These are phyloP conservation scores for Cystobasidium slooffiae DNA, from an alignment of 1,284 basidiomycete species.

Conservation along the genomic window DNA sequence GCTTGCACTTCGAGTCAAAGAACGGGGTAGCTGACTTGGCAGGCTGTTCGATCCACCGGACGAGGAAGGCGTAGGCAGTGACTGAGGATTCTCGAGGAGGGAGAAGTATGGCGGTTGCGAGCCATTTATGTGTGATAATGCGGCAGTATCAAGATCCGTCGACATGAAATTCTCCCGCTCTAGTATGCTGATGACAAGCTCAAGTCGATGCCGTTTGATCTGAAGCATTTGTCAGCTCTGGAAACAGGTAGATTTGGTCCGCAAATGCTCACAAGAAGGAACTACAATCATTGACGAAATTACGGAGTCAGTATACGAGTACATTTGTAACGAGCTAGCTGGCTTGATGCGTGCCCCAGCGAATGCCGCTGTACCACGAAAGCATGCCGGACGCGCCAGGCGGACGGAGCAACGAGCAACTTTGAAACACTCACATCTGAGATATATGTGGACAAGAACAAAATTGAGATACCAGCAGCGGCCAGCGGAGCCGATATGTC, in stretches of 20 bases:
- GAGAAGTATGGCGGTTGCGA: constrained; percentile 13
- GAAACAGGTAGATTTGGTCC: neutral
- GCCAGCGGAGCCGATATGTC: constrained; percentile 50
- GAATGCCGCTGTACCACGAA: no score
- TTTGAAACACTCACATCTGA: constrained; percentile 10
- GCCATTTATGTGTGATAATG: neutral
- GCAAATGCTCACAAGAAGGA: constrained; percentile 16
- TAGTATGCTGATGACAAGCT: constrained; percentile 45
- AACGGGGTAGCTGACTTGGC: constrained; percentile 16
- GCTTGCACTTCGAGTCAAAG: constrained; percentile 17
- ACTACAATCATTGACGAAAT: neutral
- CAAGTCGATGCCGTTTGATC: constrained; percentile 32
- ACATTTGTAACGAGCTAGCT: no score
- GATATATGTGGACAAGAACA: constrained; percentile 50
- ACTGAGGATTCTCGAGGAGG: neutral
- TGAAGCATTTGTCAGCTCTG: neutral
- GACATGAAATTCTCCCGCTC: constrained; percentile 37
- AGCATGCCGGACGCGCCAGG: no score
- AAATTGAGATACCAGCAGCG: constrained; percentile 48
- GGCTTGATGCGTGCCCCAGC: no score
- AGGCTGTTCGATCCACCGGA: constrained; percentile 7
- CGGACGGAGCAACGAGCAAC: no score
- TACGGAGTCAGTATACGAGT: no score
- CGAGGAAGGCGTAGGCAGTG: neutral
- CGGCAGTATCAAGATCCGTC: constrained; percentile 2